Percentiles rank a stretch among this genome's conserved stretches.
Evolutionary conservation across 2,329 filamentous ascomycete species (phyloP).

Genomic region (Lecanicillium sp.): DNA sequence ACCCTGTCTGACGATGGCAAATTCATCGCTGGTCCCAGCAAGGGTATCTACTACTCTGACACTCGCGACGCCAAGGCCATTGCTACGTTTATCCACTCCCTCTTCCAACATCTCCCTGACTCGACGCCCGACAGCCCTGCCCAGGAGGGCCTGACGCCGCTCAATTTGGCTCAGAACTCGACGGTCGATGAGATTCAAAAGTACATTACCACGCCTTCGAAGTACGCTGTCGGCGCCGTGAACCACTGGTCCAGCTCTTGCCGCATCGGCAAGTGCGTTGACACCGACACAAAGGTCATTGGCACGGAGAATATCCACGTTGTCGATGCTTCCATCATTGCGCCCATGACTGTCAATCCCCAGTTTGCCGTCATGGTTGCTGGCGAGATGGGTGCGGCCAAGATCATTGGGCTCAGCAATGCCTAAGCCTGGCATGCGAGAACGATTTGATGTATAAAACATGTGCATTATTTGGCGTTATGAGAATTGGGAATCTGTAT

Average conservation of each 20-base stretch:
- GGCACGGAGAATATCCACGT: slow-evolving; percentile 44
- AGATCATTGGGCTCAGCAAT: slow-evolving; percentile 22
- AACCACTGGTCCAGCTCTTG: slow-evolving; percentile 48
- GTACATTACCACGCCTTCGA: slow-evolving; percentile 40
- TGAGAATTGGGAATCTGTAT: no score
- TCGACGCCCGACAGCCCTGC: slow-evolving; percentile 19
- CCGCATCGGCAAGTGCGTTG: slow-evolving; percentile 41
- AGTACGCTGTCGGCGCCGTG: slow-evolving; percentile 40
- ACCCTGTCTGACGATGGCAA: slow-evolving; percentile 30
- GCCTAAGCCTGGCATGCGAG: no score
- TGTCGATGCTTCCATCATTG: slow-evolving; percentile 40
- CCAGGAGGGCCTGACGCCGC: slow-evolving; percentile 30
- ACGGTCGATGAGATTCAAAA: slow-evolving; percentile 38
- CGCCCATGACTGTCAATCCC: slow-evolving; percentile 45
- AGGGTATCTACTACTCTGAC: slow-evolving; percentile 38
- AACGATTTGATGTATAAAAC: no score
- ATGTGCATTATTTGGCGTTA: no score
- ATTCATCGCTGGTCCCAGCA: slow-evolving; percentile 32
- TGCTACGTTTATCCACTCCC: slow-evolving; percentile 39
- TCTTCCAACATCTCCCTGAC: slow-evolving; percentile 35
- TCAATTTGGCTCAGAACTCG: slow-evolving; percentile 38
- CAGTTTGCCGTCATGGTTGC: slow-evolving; percentile 48
- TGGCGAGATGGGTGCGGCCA: slow-evolving; percentile 41
- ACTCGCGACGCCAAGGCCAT: slow-evolving; percentile 39
- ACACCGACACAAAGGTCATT: slow-evolving; percentile 35